Conservation (phyloP, 2,329 filamentous ascomycete genomes). For the Mycosphaerella arachidis region DNA sequence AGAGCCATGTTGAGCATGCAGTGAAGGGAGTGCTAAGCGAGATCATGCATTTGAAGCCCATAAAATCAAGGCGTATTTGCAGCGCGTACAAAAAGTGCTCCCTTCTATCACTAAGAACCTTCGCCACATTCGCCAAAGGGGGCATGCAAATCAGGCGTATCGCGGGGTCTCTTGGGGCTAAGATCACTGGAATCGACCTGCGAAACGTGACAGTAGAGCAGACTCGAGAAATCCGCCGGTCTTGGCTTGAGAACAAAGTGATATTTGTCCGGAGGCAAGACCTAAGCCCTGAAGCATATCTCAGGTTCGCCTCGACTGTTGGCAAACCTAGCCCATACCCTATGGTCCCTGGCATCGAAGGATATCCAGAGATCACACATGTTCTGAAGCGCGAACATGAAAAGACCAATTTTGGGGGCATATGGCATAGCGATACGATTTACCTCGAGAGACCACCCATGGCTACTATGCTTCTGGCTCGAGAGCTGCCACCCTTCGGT, state of each 20-base stretch:
- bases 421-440: slow-evolving; percentile 25
- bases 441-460: slow-evolving; percentile 24
- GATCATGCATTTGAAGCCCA: neutral
- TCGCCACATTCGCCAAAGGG: slow-evolving; percentile 1
- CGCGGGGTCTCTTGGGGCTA: slow-evolving; percentile 55
- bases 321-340: slow-evolving; percentile 58
- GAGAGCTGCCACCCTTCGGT: slow-evolving; percentile 42
- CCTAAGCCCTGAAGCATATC: slow-evolving; percentile 62
- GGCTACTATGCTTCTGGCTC: slow-evolving; percentile 20
- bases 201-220: slow-evolving; percentile 60
- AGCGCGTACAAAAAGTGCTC: neutral
- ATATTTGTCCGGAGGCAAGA: slow-evolving; percentile 72
- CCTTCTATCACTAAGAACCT: neutral
- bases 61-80: neutral
- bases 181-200: slow-evolving; percentile 65
- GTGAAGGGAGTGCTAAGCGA: neutral
- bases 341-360: slow-evolving; percentile 24
- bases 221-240: slow-evolving; percentile 68
- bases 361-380: slow-evolving; percentile 23
- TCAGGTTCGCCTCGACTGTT: slow-evolving; percentile 69
- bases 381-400: slow-evolving; percentile 24
- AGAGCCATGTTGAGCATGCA: neutral
- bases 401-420: slow-evolving; percentile 24
- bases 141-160: slow-evolving; percentile 11
- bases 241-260: slow-evolving; percentile 70